Evolutionary conservation across 306 rosid species (phyloP), one percentile per base, ranked within the genome.

Genomic region (Fragaria ananassa): DNA sequence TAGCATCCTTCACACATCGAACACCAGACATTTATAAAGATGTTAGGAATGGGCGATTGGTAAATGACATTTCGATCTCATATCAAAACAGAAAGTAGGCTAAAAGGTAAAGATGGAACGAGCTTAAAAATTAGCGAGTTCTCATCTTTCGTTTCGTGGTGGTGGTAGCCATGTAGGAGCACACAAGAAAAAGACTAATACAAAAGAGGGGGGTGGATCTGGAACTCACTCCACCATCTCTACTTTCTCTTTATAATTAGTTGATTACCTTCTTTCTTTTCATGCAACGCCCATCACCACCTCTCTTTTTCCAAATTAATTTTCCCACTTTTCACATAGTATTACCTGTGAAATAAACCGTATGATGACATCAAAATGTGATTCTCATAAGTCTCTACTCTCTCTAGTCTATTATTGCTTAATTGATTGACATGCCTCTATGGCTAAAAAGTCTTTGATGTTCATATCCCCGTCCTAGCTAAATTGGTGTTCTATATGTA

Each of bases 121-220:
- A 49, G 10, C 68, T 27, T 62, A 9, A 29, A 78, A 71, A 18
- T 42, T 34, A 54, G 21, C 50, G 25, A 53, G 13, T 17, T 1
- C 19, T 70, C 14, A 34, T 31, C 6, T 49, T 63, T 11, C 1
- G 17, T 17, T 15, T 64, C 54, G 12, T 81, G 83, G 87, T 53
- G 25, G 65, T 86, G 88, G 83, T 76, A 71, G 88, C 90, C 90
- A 74, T 68, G 86, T 87, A 80, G 85, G 85, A 87, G 61, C 77
- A 76, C 90, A 82, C 53, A 85, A 29, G 53, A 29, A 72, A 56
- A 34, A 61, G 31, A 27, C 61, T 4, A 45, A 60, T 5, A 65
- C 44, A 23, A 47, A 61, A 29, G 62, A 81, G 81, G 51, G 85
- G 83, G 76, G 60, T 79, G 67, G 58, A 78, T 84, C 29, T 70